phyloP scores from a whole-genome alignment of 129 eudicot species.

The Tagetes erecta region DNA sequence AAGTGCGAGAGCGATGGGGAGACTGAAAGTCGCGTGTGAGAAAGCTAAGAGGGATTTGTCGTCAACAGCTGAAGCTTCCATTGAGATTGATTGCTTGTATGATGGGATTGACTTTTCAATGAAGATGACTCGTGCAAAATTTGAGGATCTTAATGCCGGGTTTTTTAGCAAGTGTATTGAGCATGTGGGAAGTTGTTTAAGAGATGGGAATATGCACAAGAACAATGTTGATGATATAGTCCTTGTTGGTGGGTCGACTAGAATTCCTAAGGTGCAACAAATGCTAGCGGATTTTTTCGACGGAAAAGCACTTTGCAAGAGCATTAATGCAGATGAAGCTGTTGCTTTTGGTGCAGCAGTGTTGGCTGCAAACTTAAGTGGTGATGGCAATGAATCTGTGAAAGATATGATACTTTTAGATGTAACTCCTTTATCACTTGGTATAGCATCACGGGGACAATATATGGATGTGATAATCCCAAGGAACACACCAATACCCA shows the following conservation, averaged over 20 bases:
- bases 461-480: conserved; percentile 13
- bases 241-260: conserved; percentile 22
- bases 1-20: too few relatives aligned
- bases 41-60: conserved; percentile 26
- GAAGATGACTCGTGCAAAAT: conserved; percentile 15
- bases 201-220: conserved; percentile 24
- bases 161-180: conserved; percentile 15
- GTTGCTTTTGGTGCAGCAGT: conserved; percentile 25
- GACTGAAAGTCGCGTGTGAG: too few relatives aligned
- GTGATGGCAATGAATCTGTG: conserved; percentile 9
- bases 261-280: conserved; percentile 27
- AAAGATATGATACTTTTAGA: conserved; percentile 24
- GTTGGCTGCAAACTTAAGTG: conserved; percentile 28
- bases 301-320: conserved; percentile 15
- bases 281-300: conserved; percentile 22
- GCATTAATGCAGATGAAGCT: conserved; percentile 23
- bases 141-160: conserved; percentile 16
- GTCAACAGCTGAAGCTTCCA: not conserved
- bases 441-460: not conserved
- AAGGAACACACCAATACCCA: conserved; percentile 27
- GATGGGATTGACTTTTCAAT: conserved; percentile 20
- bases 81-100: conserved; percentile 19
- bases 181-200: conserved; percentile 17
- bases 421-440: conserved; percentile 30
- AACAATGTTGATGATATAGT: conserved; percentile 22